These are phyloP conservation scores for Volvariella surrecta DNA, from an alignment of 1,284 basidiomycete genomes.

Conservation along the genomic window DNA sequence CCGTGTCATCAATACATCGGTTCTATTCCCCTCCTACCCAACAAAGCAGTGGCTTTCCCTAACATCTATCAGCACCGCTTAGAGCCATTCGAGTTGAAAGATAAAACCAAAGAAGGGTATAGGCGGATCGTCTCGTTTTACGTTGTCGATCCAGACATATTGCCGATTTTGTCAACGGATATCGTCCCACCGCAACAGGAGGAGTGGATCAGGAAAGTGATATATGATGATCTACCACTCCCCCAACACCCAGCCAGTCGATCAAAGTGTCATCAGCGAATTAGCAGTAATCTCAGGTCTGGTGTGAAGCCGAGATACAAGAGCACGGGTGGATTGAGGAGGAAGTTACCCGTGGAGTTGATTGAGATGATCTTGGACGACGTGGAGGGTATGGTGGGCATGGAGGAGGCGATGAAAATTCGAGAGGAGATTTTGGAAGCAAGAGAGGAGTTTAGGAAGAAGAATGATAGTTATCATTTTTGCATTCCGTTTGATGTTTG, in stretches of 20 bases:
- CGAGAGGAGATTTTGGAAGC: constrained; percentile 23
- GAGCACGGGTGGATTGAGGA: background rate
- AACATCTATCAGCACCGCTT: constrained; percentile 44
- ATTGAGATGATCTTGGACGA: constrained; percentile 30
- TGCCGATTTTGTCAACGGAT: constrained; percentile 29
- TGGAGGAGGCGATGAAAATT: constrained; percentile 27
- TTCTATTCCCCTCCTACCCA: constrained; percentile 23
- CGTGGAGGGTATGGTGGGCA: constrained; percentile 28
- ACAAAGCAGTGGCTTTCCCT: constrained; percentile 37
- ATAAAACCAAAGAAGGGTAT: constrained; percentile 27
- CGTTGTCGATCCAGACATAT: constrained; percentile 39
- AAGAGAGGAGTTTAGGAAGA: constrained; percentile 25
- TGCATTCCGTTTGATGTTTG: constrained; percentile 41
- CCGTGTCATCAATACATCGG: constrained; percentile 40
- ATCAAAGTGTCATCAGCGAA: too few species aligned
- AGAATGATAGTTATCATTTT: constrained; percentile 35
- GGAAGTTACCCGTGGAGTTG: constrained; percentile 30
- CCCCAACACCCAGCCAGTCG: too few species aligned
- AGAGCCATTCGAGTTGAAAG: constrained; percentile 24
- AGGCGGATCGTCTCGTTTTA: constrained; percentile 30
- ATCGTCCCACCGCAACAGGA: constrained; percentile 37
- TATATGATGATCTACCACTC: constrained; percentile 16
- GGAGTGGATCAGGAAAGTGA: constrained; percentile 28
- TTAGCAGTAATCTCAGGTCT: too few species aligned
- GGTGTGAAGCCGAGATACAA: too few species aligned